Evolutionary conservation across 2,329 filamentous ascomycete genomes (phyloP).

Genomic region (Apiospora aurea): DNA sequence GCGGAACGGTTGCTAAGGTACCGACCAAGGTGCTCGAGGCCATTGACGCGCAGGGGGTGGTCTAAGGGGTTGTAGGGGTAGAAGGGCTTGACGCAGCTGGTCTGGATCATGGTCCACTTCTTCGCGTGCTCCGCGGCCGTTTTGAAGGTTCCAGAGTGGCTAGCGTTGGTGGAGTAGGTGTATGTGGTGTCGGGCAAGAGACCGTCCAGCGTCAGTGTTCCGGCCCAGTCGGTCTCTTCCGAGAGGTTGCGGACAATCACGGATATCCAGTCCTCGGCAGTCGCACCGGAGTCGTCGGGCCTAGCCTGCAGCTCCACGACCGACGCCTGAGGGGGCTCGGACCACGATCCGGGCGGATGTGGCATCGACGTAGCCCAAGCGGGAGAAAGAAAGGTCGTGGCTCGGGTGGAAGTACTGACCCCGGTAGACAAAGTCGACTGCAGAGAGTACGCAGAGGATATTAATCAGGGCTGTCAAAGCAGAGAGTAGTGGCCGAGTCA

Average conservation of each 20-base stretch:
- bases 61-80: conserved; percentile 69
- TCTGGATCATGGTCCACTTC: conserved; percentile 63
- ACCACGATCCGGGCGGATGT: conserved; percentile 66
- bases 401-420: conserved; percentile 62
- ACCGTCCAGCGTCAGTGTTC: conserved; percentile 56
- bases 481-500: background rate
- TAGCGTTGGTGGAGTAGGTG: conserved; percentile 66
- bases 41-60: conserved; percentile 67
- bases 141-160: conserved; percentile 66
- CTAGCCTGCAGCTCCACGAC: conserved; percentile 41
- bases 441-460: background rate
- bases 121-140: conserved; percentile 56
- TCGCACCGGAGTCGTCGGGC: conserved; percentile 24
- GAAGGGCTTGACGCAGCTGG: conserved; percentile 73
- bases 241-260: conserved; percentile 58
- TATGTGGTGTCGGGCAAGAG: conserved; percentile 66
- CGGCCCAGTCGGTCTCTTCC: conserved; percentile 67
- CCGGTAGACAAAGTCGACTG: conserved; percentile 62
- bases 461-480: background rate
- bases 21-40: conserved; percentile 54
- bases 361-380: conserved; percentile 70
- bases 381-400: conserved; percentile 64
- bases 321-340: conserved; percentile 62
- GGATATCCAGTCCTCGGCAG: background rate
- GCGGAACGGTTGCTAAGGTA: conserved; percentile 23